A percentile compares a stretch with the other conserved stretches of the same genome.
Evolutionary conservation across 352 stramenopile genomes (phyloP).

Genomic region (Globisporangium recalcitrans): DNA sequence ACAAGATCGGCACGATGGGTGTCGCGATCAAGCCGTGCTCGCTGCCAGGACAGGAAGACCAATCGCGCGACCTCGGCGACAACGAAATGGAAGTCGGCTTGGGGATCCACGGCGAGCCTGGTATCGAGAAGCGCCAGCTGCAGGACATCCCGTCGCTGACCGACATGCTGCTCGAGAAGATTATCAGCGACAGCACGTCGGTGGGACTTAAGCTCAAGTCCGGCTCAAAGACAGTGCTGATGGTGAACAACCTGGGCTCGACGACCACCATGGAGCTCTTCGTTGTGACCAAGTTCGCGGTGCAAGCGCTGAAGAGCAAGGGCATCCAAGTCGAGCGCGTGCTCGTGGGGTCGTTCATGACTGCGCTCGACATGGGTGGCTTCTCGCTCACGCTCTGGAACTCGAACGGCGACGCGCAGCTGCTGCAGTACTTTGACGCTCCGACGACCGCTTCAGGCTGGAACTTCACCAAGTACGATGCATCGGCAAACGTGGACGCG

Average conservation of each 20-base stretch:
- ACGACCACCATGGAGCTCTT: conserved; percentile 95
- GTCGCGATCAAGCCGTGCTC: conserved; percentile 94
- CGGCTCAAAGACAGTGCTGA: conserved; percentile 55
- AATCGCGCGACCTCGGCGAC: conserved; percentile 51
- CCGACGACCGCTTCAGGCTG: conserved; percentile 56
- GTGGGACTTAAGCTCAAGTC: conserved; percentile 35
- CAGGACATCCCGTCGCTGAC: conserved; percentile 45
- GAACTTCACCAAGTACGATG: conserved; percentile 52
- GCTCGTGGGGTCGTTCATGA: conserved; percentile 95
- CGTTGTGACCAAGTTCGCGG: conserved; percentile 84
- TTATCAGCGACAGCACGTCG: conserved; percentile 31
- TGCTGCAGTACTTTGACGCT: conserved; percentile 56
- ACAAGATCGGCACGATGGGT: conserved; percentile 90
- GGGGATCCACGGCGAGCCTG: conserved; percentile 94
- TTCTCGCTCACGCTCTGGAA: conserved; percentile 90
- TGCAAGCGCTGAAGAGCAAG: conserved; percentile 51
- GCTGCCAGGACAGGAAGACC: conserved; percentile 81
- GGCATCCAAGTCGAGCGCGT: conserved; percentile 81
- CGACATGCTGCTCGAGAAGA: conserved; percentile 47
- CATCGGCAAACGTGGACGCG: conserved; percentile 24
- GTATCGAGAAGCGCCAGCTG: conserved; percentile 57
- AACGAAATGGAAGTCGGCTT: conserved; percentile 92
- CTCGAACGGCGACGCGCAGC: conserved; percentile 49
- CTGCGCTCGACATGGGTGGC: conserved; percentile 95
- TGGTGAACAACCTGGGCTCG: conserved; percentile 96